A percentile compares a stretch with the other conserved stretches of the same genome.
These are phyloP conservation scores for Penicillium sp. DNA, from an alignment of 2,329 filamentous ascomycete genomes.

Conservation along the genomic window DNA sequence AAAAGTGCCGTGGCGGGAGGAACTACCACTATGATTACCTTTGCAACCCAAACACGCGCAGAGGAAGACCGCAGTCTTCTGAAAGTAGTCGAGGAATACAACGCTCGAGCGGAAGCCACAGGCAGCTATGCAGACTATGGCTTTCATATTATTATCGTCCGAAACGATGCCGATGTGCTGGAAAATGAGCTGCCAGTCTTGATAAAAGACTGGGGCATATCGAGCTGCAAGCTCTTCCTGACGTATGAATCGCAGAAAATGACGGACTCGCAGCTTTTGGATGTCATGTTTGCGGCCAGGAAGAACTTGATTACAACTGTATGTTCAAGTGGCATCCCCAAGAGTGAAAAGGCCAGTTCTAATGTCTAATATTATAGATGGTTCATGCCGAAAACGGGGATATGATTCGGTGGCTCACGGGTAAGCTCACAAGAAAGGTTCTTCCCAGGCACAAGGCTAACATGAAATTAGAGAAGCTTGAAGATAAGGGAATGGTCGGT, in stretches of 20 bases:
- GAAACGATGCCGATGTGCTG: slow-evolving; percentile 29
- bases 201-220: slow-evolving; percentile 39
- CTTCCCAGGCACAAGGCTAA: neutral
- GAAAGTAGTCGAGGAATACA: slow-evolving; percentile 47
- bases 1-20: slow-evolving; percentile 6
- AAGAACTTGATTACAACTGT: slow-evolving; percentile 9
- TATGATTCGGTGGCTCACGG: slow-evolving; percentile 39
- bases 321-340: neutral
- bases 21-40: slow-evolving; percentile 56
- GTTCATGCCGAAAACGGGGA: slow-evolving; percentile 47
- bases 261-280: slow-evolving; percentile 40
- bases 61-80: slow-evolving; percentile 42
- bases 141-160: slow-evolving; percentile 45
- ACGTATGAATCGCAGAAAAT: slow-evolving; percentile 44
- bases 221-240: slow-evolving; percentile 48
- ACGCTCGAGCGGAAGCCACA: slow-evolving; percentile 37
- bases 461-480: slow-evolving; percentile 28
- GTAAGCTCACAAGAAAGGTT: neutral
- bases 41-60: slow-evolving; percentile 52
- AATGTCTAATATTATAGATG: slow-evolving; percentile 27
- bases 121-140: slow-evolving; percentile 55
- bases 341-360: neutral
- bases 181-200: slow-evolving; percentile 38
- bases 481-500: slow-evolving; percentile 20
- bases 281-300: slow-evolving; percentile 33